A percentile compares a stretch with the other conserved stretches of the same genome.
These are phyloP conservation scores for Knufia fluminis DNA, from an alignment of 2,329 filamentous ascomycete species.

Conservation along the genomic window DNA sequence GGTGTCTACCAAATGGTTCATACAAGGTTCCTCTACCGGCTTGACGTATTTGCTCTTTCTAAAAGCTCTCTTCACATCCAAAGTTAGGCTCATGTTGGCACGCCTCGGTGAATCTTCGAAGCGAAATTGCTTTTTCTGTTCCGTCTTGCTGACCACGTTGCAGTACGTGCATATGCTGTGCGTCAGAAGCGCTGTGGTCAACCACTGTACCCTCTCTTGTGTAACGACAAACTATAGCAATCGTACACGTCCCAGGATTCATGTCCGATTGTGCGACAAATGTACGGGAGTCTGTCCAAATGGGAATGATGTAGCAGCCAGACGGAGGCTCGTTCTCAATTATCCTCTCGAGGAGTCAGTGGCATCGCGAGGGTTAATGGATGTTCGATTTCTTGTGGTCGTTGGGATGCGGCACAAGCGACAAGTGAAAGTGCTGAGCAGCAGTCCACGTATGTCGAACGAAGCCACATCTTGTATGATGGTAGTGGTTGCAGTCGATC, in stretches of 20 bases:
- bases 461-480: background rate
- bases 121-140: background rate
- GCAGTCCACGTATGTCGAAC: too few species aligned
- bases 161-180: background rate
- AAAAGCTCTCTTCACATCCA: constrained; percentile 6
- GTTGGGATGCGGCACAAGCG: too few species aligned
- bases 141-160: background rate
- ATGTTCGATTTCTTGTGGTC: too few species aligned
- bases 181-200: background rate
- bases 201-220: background rate
- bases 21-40: background rate
- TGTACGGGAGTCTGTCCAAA: too few species aligned
- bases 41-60: constrained; percentile 1
- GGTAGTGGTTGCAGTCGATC: background rate
- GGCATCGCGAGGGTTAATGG: too few species aligned
- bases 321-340: too few species aligned
- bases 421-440: too few species aligned
- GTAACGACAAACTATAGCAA: too few species aligned
- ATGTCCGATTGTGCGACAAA: too few species aligned
- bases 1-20: background rate
- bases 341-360: too few species aligned
- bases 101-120: background rate
- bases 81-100: background rate
- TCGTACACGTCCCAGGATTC: too few species aligned
- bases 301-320: too few species aligned